phyloP scores from a whole-genome alignment of 139 green algal species.

The Chlorella sp. region DNA sequence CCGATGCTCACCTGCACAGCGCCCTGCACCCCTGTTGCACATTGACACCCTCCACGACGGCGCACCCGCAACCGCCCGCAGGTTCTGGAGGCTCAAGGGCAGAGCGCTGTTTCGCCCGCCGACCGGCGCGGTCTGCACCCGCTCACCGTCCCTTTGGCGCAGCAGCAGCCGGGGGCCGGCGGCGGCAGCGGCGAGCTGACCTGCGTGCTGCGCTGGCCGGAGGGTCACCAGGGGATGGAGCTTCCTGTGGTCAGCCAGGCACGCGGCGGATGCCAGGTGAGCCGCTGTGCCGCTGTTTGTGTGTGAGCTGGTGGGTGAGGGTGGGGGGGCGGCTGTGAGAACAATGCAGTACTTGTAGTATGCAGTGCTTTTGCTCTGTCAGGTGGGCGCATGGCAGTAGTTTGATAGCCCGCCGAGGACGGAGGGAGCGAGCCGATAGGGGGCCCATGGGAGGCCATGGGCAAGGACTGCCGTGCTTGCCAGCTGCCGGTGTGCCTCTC shows the following conservation, averaged over 20 bases:
- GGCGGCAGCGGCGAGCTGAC: conserved; percentile 45
- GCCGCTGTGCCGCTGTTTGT: too few species aligned
- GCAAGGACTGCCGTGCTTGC: neutral
- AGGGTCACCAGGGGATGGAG: conserved; percentile 54
- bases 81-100: conserved; percentile 73
- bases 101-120: conserved; percentile 54
- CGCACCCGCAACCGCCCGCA: conserved; percentile 6
- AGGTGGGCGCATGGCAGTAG: too few species aligned
- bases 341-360: too few species aligned
- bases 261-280: conserved; percentile 30
- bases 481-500: neutral
- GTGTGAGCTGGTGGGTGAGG: too few species aligned
- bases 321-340: too few species aligned
- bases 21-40: too few species aligned
- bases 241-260: conserved; percentile 69
- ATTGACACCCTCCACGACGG: too few species aligned
- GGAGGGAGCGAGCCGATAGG: too few species aligned
- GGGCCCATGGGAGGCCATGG: neutral
- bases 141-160: conserved; percentile 72
- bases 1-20: too few species aligned
- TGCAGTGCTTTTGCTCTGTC: too few species aligned
- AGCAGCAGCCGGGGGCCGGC: conserved; percentile 4
- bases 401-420: too few species aligned
- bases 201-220: conserved; percentile 76
- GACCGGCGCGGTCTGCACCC: conserved; percentile 76